Evolutionary conservation across 2,329 filamentous ascomycete genomes (phyloP).

Genomic region (Didymella pomorum): DNA sequence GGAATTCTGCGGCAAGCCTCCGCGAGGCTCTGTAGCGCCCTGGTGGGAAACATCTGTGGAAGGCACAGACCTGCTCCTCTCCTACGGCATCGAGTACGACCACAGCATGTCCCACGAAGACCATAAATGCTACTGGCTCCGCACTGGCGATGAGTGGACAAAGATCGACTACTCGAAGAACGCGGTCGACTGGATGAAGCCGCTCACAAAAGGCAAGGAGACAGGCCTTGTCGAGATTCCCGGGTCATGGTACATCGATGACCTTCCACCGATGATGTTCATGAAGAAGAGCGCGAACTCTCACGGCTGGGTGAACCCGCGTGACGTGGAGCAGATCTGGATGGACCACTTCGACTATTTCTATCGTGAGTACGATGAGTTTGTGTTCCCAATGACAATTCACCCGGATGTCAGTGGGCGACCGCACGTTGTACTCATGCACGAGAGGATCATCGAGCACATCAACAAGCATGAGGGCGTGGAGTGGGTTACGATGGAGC

Average conservation of each 20-base stretch:
- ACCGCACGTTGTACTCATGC: constrained; percentile 76
- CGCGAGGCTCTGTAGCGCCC: constrained; percentile 75
- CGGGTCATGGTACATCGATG: constrained; percentile 33
- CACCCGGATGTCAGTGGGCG: constrained; percentile 72
- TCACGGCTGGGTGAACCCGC: constrained; percentile 65
- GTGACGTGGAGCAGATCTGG: constrained; percentile 70
- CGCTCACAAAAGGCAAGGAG: constrained; percentile 64
- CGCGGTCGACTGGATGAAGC: constrained; percentile 72
- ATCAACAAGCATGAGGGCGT: constrained; percentile 70
- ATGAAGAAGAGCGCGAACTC: constrained; percentile 70
- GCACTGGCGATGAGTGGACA: constrained; percentile 70
- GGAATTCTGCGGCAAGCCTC: constrained; percentile 74
- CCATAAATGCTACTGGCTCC: constrained; percentile 68
- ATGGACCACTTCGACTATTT: constrained; percentile 74
- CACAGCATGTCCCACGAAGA: constrained; percentile 72
- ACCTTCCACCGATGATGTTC: constrained; percentile 71
- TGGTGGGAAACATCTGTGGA: constrained; percentile 78
- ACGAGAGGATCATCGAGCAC: constrained; percentile 74
- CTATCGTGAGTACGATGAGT: constrained; percentile 78
- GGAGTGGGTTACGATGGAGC: constrained; percentile 73
- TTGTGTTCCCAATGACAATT: constrained; percentile 78
- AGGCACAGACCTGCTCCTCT: constrained; percentile 68
- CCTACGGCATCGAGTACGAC: constrained; percentile 74
- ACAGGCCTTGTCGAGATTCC: constrained; percentile 73
- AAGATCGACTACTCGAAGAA: constrained; percentile 72